Evolutionary conservation across 139 green algal species (phyloP), one percentile per base, ranked within the genome.

Genomic region (Chlorella sp.): DNA sequence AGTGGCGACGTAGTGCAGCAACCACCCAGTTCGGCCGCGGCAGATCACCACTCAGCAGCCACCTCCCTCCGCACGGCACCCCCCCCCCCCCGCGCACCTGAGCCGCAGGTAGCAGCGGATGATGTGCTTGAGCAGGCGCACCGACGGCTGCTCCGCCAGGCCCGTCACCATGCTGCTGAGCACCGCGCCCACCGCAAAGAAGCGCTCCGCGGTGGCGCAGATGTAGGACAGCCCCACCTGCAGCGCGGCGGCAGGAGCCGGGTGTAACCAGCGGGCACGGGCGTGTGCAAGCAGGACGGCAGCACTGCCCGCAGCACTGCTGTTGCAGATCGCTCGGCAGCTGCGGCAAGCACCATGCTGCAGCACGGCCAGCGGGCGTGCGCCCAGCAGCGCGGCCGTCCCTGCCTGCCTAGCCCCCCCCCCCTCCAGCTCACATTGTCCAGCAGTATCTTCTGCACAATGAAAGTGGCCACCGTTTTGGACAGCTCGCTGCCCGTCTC

Each of bases 381-480:
- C 22, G 34, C 7, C 34, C 34, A 14, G 5, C 67, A 34, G 67
- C 32, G 5, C 32, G 30, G 28, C n/a, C 68, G 7, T 9, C 36
- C 22, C 41, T 22, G 20, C 74, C 54, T 38, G 28, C 28, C 32
- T 40, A 30, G 19, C 72, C 19, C 58, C 34, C 36, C 34, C 40
- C 44, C 79, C 79, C 48, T 7, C 19, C 9, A 1, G 67, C 92
- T 88, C 62, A 96, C 95, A 70, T 98, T 94, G 81, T 99, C 97
- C 17, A 98, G 88, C 78, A 99, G 90, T 58, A 99, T 99, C 81
- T 99, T 99, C 88, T 99, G 97, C 48, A 99, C 96, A 72, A 99
- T 99, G 88, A 99, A 99, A 32, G 97, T 99, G n/a, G 97, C 97
- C 38, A 99, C 97, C 11, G 97, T 99, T 79, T 99, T 99, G 84